Conservation (phyloP, 768 basidiomycete species). For the Suillus luteus region DNA sequence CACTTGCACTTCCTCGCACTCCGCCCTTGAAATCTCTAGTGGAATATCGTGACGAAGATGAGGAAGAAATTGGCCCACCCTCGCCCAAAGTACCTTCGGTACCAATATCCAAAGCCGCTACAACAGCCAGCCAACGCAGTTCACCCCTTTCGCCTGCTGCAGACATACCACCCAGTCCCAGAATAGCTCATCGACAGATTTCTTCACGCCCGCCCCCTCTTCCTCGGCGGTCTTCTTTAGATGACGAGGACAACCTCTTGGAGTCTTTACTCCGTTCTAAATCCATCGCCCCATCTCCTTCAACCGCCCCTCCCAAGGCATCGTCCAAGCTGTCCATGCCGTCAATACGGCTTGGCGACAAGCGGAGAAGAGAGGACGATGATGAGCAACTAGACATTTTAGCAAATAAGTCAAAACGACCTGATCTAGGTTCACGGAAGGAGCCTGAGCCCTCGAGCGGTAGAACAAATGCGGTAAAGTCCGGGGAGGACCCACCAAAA, state of each 20-base stretch:
- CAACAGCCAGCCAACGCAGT: constrained; percentile 22
- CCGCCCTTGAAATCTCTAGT: constrained; percentile 63
- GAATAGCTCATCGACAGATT: constrained; percentile 40
- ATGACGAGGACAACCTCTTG: constrained; percentile 57
- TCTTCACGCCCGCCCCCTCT: constrained; percentile 41
- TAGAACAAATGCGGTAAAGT: constrained; percentile 30
- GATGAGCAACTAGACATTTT: constrained; percentile 67
- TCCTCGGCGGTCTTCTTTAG: constrained; percentile 43
- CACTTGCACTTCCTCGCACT: constrained; percentile 43
- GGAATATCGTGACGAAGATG: constrained; percentile 80
- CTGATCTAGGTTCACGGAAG: constrained; percentile 51
- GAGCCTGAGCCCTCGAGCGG: constrained; percentile 29
- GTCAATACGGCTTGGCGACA: constrained; percentile 60
- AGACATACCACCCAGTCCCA: constrained; percentile 40
- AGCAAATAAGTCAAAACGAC: constrained; percentile 56
- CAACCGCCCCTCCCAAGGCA: constrained; percentile 38
- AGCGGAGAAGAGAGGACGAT: constrained; percentile 70
- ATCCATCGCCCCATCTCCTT: constrained; percentile 40
- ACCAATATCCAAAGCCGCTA: constrained; percentile 17
- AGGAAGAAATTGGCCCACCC: constrained; percentile 40
- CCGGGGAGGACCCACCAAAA: constrained; percentile 50
- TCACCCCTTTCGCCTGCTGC: constrained; percentile 36
- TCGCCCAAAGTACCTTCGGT: constrained; percentile 18
- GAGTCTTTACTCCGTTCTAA: constrained; percentile 51
- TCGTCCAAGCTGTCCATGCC: constrained; percentile 38